Conservation (phyloP, 2,329 filamentous ascomycete species). For the Xylaria multiplex region DNA sequence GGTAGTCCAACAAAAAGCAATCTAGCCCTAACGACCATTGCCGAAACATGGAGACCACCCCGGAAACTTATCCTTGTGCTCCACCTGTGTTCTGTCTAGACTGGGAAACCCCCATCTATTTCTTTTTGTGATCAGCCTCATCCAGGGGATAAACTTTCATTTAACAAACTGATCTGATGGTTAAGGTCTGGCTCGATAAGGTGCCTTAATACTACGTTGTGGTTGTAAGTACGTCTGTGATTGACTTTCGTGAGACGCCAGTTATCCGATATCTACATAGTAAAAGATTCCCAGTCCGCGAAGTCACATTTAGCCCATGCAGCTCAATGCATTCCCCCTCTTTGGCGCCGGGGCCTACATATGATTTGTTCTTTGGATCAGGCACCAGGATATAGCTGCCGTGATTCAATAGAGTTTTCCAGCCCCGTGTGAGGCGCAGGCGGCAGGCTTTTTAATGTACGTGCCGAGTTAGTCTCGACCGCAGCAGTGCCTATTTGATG, state of each 20-base stretch:
- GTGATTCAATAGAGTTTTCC: slow-evolving; percentile 30
- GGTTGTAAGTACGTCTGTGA: slow-evolving; percentile 12
- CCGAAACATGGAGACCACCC: slow-evolving; percentile 28
- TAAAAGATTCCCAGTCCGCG: slow-evolving; percentile 6
- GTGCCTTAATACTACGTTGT: slow-evolving; percentile 12
- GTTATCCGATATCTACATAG: slow-evolving; percentile 9
- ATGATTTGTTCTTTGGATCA: slow-evolving; percentile 27
- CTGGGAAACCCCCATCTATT: slow-evolving; percentile 15
- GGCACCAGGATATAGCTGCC: slow-evolving; percentile 27
- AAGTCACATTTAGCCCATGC: slow-evolving; percentile 24
- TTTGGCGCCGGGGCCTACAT: slow-evolving; percentile 33
- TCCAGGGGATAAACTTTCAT: slow-evolving; percentile 21
- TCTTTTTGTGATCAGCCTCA: slow-evolving; percentile 37
- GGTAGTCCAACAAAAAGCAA: slow-evolving; percentile 29
- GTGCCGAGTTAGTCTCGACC: slow-evolving; percentile 13
- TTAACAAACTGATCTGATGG: slow-evolving; percentile 27
- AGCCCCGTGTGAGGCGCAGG: slow-evolving; percentile 26
- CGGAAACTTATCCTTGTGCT: slow-evolving; percentile 21
- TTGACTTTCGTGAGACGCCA: slow-evolving; percentile 28
- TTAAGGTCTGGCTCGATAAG: background rate
- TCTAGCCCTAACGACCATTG: slow-evolving; percentile 32
- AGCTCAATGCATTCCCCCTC: slow-evolving; percentile 27
- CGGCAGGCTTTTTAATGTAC: slow-evolving; percentile 19
- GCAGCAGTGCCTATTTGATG: slow-evolving; percentile 7
- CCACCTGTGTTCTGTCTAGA: slow-evolving; percentile 10